A percentile compares a stretch with the other conserved stretches of the same genome.
phyloP scores from a whole-genome alignment of 2,329 filamentous ascomycete genomes.

The Westerdykella sp. region DNA sequence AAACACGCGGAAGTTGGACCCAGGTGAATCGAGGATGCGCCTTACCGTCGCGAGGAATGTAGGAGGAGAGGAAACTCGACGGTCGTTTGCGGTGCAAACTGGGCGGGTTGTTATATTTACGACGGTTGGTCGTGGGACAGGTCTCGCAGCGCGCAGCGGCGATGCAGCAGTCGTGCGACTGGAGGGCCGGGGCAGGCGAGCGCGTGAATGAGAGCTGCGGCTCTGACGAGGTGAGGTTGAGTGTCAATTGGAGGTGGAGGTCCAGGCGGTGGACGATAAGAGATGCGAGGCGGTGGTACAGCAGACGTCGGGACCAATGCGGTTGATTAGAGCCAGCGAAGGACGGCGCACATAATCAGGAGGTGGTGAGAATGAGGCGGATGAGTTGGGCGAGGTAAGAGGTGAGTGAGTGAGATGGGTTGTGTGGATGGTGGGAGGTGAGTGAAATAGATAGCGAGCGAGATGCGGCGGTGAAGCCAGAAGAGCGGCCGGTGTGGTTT shows the following conservation, averaged over 20 bases:
- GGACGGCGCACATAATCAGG: too few relatives aligned
- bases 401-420: neutral
- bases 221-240: slow-evolving; percentile 17
- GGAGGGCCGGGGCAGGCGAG: slow-evolving; percentile 7
- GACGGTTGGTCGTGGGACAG: slow-evolving; percentile 3
- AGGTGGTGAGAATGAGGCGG: neutral
- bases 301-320: slow-evolving; percentile 21
- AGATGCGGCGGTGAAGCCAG: too few relatives aligned
- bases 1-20: neutral
- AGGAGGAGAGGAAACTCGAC: neutral
- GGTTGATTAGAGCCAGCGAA: too few relatives aligned
- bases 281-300: slow-evolving; percentile 24
- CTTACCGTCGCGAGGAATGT: too few relatives aligned
- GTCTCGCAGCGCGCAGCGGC: slow-evolving; percentile 7
- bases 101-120: neutral
- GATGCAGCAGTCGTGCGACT: slow-evolving; percentile 16
- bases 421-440: neutral
- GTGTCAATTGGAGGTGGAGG: slow-evolving; percentile 28
- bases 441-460: neutral
- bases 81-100: neutral
- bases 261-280: slow-evolving; percentile 30
- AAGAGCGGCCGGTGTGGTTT: too few relatives aligned
- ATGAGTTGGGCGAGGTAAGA: neutral
- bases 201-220: slow-evolving; percentile 15
- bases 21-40: neutral